Base-by-base conservation (phyloP, 2,329 filamentous ascomycete genomes). In the Teratosphaeria gauchensis region DNA sequence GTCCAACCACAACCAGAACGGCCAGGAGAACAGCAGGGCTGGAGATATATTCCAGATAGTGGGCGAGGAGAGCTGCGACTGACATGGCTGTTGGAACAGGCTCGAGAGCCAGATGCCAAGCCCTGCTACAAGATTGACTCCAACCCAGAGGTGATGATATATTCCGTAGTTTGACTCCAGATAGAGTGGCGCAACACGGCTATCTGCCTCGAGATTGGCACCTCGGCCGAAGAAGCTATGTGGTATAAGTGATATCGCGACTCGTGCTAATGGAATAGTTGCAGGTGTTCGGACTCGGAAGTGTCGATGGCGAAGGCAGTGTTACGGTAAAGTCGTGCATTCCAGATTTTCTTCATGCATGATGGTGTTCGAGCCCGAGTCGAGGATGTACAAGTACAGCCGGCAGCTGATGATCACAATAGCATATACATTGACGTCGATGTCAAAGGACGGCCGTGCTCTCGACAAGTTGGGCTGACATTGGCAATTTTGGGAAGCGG, bases 31-130 rank as follows among this genome's bases (percentile, higher is more conserved):
- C 51, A 3, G 54, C 56, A 38, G 64, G 63, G 38, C 57, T 64
- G 1, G 56, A 56, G n/a, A 67, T 42, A 48, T 67, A 67, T 5
- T 66, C 60, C 32, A 66, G 11, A 53, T 66, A 67, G 53, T 67
- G 65, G 21, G 61, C 28, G 8, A 62, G n/a, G 11, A 66, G 58
- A 9, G 60, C 63, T 16, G 56, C 24, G 4, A 56, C 46, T 11
- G 62, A 59, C 63, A 64, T 64, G 7, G 42, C 19, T 48, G n/a
- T 16, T 48, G 0, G 19, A 11, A 35, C 33, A 35, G 14, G 33
- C 9, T 14, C 33, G 9, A 12, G 24, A 53, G 16, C 12, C n/a
- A 38, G 51, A 21, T 53, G 19, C 31, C 8, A 16, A 11, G 12
- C 28, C 9, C 4, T 30, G 5, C 56, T 28, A 7, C n/a, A 1